Evolutionary conservation across 768 basidiomycete species (phyloP), one percentile per base, ranked within the genome.

Genomic region (Filobasidium wieringae): DNA sequence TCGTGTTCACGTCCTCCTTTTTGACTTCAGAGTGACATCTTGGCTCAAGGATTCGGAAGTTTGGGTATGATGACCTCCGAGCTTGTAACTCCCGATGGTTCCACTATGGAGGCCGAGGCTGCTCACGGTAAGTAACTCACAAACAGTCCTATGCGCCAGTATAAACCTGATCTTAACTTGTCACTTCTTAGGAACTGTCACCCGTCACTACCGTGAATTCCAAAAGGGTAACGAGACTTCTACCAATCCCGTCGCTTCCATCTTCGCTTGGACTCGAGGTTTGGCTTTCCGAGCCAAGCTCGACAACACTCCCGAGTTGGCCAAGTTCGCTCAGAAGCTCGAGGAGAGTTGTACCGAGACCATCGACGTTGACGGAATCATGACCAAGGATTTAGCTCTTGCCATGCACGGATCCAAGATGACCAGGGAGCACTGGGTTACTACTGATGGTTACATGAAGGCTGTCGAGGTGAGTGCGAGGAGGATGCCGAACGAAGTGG

Each of bases 1-100:
- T 14, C 29, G 12, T 53, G n/a, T 37, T 53, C n/a, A 14, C 34
- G 52, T 60, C 33, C 51, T 17, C 7, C 17, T 39, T 27, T 31
- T 52, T 37, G 11, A 22, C 85, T 51, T 1, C 84, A 91, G 77
- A 84, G 82, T 62, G 91, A 96, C 70, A 90, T 95, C 67, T 85
- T 97, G 60, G 93, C 93, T 0, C 95, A 97, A 76, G 95, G 95
- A 58, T 99, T 95, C 72, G 95, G 95, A 58, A 84, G 81, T 45
- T 78, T 99, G 43, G 95, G 95, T 24, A 93, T 99, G 89, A 99
- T 99, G 95, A 95, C 90, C 19, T 84, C 82, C 39, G 92, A 96
- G 72, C 80, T 95, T 57, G 82, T 95, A 72, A 95, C 93, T 1
- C 93, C 95, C 32, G 91, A 95, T 68, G 95, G 95, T 26, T 77